Evolutionary conservation across 1,284 basidiomycete genomes (phyloP), one percentile per base, ranked within the genome.

Genomic region (Cutaneotrichosporon sp.): DNA sequence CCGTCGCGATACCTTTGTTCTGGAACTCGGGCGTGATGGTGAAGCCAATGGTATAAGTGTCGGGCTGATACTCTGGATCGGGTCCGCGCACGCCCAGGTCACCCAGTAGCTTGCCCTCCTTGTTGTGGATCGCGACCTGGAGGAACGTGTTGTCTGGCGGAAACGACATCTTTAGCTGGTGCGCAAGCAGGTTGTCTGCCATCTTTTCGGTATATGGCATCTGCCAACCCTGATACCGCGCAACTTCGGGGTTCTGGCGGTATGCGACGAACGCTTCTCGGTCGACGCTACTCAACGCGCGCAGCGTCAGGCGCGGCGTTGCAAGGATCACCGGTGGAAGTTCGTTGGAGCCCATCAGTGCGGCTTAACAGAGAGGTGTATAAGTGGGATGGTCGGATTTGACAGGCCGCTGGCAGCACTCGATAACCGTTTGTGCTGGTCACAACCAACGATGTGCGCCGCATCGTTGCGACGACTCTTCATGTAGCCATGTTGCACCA

Each of bases 261-360:
- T 50, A 50, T 8, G 49, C 49, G 5, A 43, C 33, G 35, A 50
- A 50, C 14, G 40, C 49, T 21, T 50, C 49, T 9, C 49, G 40
- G 41, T 50, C 49, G 22, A 21, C 41, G n/a, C 21, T 2, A 22
- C 15, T 22, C n/a, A 50, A 41, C 4, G 41, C 40, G 34, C 17
- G 17, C 34, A 50, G 21, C 12, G 49, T 44, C 22, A 33, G 20
- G 23, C 30, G 36, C 7, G 13, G 15, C 21, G 46, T 48, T 8
- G 9, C 20, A 10, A 46, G 35, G n/a, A 34, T n/a, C 3, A 40
- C 10, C 17, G 20, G 10, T n/a, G 38, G 7, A n/a, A 18, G 26
- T 7, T 5, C 7, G 10, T 30, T 30, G 26, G 26, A 5, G 10
- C 26, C 10, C 26, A 30, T 30, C 26, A 30, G 7, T 30, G 26